phyloP scores from a whole-genome alignment of 495 filamentous ascomycete species.

The Podospora conica region DNA sequence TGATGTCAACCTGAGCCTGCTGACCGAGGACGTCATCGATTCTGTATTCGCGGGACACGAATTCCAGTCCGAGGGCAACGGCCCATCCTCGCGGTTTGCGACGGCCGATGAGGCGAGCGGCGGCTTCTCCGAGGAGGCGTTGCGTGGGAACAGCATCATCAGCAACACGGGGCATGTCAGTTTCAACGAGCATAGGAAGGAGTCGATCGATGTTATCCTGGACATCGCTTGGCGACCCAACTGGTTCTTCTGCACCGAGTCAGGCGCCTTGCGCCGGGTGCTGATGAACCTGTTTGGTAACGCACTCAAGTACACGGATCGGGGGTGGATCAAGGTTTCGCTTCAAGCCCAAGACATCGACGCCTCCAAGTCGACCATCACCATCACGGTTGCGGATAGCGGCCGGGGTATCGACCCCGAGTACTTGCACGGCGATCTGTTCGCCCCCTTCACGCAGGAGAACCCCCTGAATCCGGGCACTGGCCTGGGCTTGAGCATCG shows the following conservation, averaged over 20 bases:
- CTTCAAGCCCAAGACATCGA: conserved; percentile 45
- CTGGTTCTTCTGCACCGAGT: conserved; percentile 62
- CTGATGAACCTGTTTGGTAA: conserved; percentile 81
- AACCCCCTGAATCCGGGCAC: conserved; percentile 59
- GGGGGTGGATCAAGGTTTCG: conserved; percentile 57
- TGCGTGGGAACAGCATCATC: no score
- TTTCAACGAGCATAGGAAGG: no score
- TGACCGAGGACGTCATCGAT: conserved; percentile 56
- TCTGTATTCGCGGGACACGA: conserved; percentile 55
- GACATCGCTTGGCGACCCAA: conserved; percentile 55
- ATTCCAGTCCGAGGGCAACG: no score
- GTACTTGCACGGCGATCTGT: conserved; percentile 59
- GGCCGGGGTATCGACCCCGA: conserved; percentile 63
- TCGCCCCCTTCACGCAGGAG: conserved; percentile 66
- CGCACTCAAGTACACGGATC: conserved; percentile 68
- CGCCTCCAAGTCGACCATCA: conserved; percentile 11
- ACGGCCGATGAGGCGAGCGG: no score
- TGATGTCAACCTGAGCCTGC: conserved; percentile 35
- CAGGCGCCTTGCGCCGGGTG: conserved; percentile 64
- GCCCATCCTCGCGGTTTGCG: no score
- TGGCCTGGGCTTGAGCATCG: conserved; percentile 62
- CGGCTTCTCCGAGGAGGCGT: no score
- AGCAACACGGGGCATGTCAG: no score
- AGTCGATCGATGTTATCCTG: conserved; percentile 47
- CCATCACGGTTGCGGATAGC: conserved; percentile 53